Percentiles rank a stretch among this genome's conserved stretches.
Conservation (phyloP, 768 basidiomycete species). For the Heimioporus sp. region DNA sequence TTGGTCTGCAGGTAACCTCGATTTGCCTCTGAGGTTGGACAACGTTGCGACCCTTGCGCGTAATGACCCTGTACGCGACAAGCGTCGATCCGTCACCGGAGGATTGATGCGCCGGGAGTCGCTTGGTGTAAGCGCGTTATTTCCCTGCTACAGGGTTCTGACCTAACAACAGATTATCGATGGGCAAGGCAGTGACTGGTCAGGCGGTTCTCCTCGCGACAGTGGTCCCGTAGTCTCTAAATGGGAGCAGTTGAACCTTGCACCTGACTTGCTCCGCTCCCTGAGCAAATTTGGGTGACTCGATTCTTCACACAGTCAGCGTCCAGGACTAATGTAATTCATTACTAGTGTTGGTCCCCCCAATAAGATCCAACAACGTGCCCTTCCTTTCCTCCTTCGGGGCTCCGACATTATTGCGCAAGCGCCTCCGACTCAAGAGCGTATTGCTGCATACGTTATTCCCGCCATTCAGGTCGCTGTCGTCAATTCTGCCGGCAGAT, state of each 20-base stretch:
- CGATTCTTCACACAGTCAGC: conserved; percentile 1
- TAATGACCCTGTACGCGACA: conserved; percentile 50
- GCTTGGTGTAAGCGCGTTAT: conserved; percentile 51
- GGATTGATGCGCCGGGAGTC: conserved; percentile 74
- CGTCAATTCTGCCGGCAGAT: conserved; percentile 53
- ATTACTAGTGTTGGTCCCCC: conserved; percentile 86
- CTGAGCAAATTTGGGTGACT: conserved; percentile 92
- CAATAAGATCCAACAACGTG: conserved; percentile 98
- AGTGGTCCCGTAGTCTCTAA: conserved; percentile 83
- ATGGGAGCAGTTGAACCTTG: conserved; percentile 90
- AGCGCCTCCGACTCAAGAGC: conserved; percentile 96
- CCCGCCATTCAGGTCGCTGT: conserved; percentile 85
- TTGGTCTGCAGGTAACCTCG: conserved; percentile 82
- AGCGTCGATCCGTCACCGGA: conserved; percentile 69
- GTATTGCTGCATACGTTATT: conserved; percentile 96
- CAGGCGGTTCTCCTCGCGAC: conserved; percentile 57
- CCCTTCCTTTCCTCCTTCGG: conserved; percentile 89
- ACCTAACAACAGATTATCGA: conserved; percentile 48
- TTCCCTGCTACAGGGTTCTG: conserved; percentile 7
- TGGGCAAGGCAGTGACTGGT: conserved; percentile 54
- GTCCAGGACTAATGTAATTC: conserved; percentile 12
- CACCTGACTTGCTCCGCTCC: conserved; percentile 84
- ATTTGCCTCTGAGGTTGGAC: conserved; percentile 62
- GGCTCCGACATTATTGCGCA: conserved; percentile 98
- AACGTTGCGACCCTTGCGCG: conserved; percentile 37